Percentiles rank a stretch among this genome's conserved stretches.
Evolutionary conservation across 495 filamentous ascomycete genomes (phyloP).

Genomic region (Penicillium bovifimosum): DNA sequence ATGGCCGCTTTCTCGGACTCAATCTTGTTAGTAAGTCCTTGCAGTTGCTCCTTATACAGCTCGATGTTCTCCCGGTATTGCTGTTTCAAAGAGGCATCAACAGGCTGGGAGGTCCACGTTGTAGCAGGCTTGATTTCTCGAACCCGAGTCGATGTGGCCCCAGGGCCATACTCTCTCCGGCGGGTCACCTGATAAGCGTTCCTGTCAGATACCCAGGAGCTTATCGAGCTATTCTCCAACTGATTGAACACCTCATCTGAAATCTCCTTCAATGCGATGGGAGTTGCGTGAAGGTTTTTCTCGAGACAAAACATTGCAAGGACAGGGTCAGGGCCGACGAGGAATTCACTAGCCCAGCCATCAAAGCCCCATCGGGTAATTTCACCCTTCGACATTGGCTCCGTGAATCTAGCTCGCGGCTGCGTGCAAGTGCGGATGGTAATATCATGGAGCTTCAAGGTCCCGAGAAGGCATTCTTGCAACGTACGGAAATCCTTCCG

Average conservation of each 20-base stretch:
- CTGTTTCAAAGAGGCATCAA: conserved; percentile 56
- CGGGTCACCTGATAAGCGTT: conserved; percentile 53
- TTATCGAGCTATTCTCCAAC: conserved; percentile 49
- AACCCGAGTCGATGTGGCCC: conserved; percentile 60
- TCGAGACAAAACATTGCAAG: conserved; percentile 79
- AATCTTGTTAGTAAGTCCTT: conserved; percentile 30
- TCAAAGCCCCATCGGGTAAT: conserved; percentile 63
- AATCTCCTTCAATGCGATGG: conserved; percentile 56
- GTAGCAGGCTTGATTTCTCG: conserved; percentile 48
- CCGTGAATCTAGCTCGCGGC: conserved; percentile 43
- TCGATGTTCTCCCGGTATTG: conserved; percentile 41
- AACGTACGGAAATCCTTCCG: conserved; percentile 68
- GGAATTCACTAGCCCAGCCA: conserved; percentile 67
- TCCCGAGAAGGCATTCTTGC: conserved; percentile 29
- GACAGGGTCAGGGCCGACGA: conserved; percentile 79
- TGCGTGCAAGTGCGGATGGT: conserved; percentile 54
- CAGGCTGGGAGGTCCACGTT: conserved; percentile 72
- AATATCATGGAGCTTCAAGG: conserved; percentile 58
- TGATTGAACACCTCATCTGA: conserved; percentile 55
- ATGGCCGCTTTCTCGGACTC: conserved; percentile 33
- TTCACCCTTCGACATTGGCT: conserved; percentile 51
- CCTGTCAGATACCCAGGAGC: conserved; percentile 59
- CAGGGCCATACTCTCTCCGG: conserved; percentile 68
- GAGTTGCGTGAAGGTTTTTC: conserved; percentile 58
- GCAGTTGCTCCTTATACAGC: conserved; percentile 39